Evolutionary conservation across 2,329 filamentous ascomycete species (phyloP).

Genomic region (Dactylellina leptospora): DNA sequence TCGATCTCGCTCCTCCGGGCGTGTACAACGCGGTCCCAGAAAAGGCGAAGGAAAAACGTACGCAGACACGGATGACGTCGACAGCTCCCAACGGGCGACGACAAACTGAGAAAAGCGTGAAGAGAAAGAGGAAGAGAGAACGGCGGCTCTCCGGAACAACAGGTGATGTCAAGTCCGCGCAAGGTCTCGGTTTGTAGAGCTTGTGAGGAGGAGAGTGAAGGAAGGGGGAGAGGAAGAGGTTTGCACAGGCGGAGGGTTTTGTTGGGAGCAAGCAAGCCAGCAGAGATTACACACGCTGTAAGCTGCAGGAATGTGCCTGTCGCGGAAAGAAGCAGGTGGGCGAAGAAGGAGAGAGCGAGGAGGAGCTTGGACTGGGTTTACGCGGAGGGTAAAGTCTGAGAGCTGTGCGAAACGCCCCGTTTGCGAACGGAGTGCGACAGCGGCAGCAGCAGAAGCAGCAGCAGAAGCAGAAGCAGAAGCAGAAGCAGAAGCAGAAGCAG

Average conservation of each 20-base stretch:
- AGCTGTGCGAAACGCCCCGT: not conserved
- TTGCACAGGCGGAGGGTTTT: conserved; percentile 8
- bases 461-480: not conserved
- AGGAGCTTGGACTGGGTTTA: not conserved
- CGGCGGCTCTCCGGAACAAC: too few species aligned
- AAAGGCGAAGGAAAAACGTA: not conserved
- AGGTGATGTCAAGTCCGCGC: too few species aligned
- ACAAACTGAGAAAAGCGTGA: not conserved
- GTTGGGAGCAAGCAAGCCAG: conserved; percentile 17
- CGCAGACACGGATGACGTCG: conserved; percentile 38
- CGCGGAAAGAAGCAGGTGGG: conserved; percentile 22
- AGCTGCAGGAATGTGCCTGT: conserved; percentile 3
- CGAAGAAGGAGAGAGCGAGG: not conserved
- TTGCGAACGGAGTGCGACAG: conserved; percentile 8
- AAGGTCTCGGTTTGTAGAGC: too few species aligned
- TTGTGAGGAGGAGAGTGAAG: not conserved
- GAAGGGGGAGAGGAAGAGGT: not conserved
- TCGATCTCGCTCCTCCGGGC: too few species aligned
- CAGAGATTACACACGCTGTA: too few species aligned
- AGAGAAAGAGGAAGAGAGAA: not conserved
- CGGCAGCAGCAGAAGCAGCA: too few species aligned
- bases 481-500: too few species aligned
- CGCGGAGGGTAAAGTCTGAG: not conserved
- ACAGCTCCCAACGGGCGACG: not conserved
- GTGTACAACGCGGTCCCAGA: conserved; percentile 8